phyloP scores from a whole-genome alignment of 345 rosid genomes.

The Excoecaria agallocha region DNA sequence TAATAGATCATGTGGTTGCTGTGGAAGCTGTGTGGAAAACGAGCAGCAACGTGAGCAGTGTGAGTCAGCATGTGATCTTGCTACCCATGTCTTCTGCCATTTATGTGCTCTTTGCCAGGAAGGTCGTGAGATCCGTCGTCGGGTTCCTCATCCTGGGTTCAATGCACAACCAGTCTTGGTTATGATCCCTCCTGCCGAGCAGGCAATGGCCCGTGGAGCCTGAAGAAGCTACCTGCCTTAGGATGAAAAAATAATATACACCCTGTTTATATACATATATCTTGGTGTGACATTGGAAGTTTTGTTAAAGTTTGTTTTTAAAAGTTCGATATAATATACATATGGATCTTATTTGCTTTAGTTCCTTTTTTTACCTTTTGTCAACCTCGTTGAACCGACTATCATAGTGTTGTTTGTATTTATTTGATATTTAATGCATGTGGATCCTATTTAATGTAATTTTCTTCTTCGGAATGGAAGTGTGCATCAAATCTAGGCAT shows the following conservation, averaged over 20 bases:
- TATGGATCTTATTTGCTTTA: not conserved
- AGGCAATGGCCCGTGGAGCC: slow-evolving; percentile 67
- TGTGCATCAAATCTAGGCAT: not conserved
- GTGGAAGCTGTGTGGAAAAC: slow-evolving; percentile 68
- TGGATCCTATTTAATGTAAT: not conserved
- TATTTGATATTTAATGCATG: not conserved
- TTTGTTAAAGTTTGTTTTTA: not conserved
- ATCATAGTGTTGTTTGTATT: not conserved
- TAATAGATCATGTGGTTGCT: slow-evolving; percentile 79
- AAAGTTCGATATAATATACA: not conserved
- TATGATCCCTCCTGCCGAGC: slow-evolving; percentile 71
- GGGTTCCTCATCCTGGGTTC: slow-evolving; percentile 84
- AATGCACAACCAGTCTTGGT: slow-evolving; percentile 61
- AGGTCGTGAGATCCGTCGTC: slow-evolving; percentile 92
- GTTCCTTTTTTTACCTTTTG: too few species aligned
- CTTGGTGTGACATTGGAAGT: not conserved
- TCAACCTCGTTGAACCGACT: too few species aligned
- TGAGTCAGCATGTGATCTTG: slow-evolving; percentile 70
- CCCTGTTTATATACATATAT: slow-evolving; percentile 9
- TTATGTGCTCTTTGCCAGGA: slow-evolving; percentile 92
- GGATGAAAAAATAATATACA: not conserved
- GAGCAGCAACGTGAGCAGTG: slow-evolving; percentile 68
- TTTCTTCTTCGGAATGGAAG: not conserved
- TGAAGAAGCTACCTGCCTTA: slow-evolving; percentile 14
- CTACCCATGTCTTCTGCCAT: slow-evolving; percentile 79